These are phyloP conservation scores for Uronychia binucleata DNA, from an alignment of 73 alveolate genomes.

Conservation along the genomic window DNA sequence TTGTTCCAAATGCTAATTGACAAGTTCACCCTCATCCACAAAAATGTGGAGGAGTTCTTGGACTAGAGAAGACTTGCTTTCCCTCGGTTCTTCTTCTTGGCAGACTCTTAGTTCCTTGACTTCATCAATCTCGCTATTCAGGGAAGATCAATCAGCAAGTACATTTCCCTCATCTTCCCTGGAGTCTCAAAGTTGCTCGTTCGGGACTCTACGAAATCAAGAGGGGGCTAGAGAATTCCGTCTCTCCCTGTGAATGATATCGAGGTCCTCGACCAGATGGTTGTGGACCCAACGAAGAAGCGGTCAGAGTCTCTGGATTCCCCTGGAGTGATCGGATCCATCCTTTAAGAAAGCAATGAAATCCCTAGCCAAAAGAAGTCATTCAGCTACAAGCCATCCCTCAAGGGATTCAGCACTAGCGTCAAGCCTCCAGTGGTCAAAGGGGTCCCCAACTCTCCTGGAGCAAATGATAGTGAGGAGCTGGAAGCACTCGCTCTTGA, in stretches of 20 bases:
- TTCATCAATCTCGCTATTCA: conserved; percentile 30
- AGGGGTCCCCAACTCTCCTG: background rate
- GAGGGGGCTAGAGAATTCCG: background rate
- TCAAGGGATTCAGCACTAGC: too few relatives aligned
- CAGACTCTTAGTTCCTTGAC: conserved; percentile 63
- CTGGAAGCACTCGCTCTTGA: conserved; percentile 2
- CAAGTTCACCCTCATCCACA: conserved; percentile 32
- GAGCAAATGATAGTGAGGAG: background rate
- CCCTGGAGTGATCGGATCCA: background rate
- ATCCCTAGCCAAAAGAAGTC: too few relatives aligned
- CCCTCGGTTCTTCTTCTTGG: conserved; percentile 74
- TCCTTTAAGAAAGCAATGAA: too few relatives aligned
- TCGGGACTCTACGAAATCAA: background rate
- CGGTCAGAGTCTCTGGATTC: background rate
- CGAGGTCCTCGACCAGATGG: background rate
- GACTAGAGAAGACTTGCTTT: conserved; percentile 63
- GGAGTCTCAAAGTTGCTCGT: conserved; percentile 55
- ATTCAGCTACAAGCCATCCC: too few relatives aligned
- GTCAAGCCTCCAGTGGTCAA: background rate
- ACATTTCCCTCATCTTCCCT: conserved; percentile 60
- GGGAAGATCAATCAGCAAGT: conserved; percentile 35
- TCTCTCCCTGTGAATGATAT: background rate
- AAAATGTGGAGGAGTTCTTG: conserved; percentile 55
- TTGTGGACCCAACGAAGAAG: background rate
- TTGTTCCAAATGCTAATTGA: conserved; percentile 37